Conservation (phyloP, 2,329 filamentous ascomycete genomes). For the Aspergillus caelatus region DNA sequence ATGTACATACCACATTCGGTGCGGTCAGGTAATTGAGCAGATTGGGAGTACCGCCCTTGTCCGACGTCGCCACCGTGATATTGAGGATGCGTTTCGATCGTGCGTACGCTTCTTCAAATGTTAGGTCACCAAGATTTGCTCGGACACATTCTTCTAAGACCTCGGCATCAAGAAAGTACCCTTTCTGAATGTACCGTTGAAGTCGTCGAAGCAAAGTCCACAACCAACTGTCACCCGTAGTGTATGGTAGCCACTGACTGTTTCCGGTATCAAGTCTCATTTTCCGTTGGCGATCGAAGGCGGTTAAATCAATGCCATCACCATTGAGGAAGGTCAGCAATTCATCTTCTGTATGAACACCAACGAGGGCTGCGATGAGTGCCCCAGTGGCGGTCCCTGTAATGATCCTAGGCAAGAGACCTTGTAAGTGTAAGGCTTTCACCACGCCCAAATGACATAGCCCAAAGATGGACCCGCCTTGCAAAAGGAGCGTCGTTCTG, state of each 20-base stretch:
- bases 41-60: slow-evolving; percentile 75
- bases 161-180: slow-evolving; percentile 80
- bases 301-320: slow-evolving; percentile 78
- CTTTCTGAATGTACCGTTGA: slow-evolving; percentile 70
- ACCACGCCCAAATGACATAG: slow-evolving; percentile 89
- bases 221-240: slow-evolving; percentile 44
- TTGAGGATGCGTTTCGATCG: slow-evolving; percentile 85
- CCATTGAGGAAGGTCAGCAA: slow-evolving; percentile 75
- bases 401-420: slow-evolving; percentile 84
- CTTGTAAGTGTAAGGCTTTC: slow-evolving; percentile 79
- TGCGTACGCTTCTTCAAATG: slow-evolving; percentile 89
- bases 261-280: slow-evolving; percentile 14
- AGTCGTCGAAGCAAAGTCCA: slow-evolving; percentile 68
- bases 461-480: slow-evolving; percentile 90
- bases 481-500: slow-evolving; percentile 79
- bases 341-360: slow-evolving; percentile 84
- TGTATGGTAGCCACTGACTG: slow-evolving; percentile 21
- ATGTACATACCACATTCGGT: slow-evolving; percentile 76
- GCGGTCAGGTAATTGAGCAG: slow-evolving; percentile 91
- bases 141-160: slow-evolving; percentile 83
- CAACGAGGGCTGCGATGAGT: slow-evolving; percentile 83
- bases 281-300: slow-evolving; percentile 61
- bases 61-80: slow-evolving; percentile 81
- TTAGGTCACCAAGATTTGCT: slow-evolving; percentile 83
- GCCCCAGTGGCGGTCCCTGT: slow-evolving; percentile 89